A percentile compares a stretch with the other conserved stretches of the same genome.
These are phyloP conservation scores for Malus sylvestris DNA, from an alignment of 306 rosid species.

Conservation along the genomic window DNA sequence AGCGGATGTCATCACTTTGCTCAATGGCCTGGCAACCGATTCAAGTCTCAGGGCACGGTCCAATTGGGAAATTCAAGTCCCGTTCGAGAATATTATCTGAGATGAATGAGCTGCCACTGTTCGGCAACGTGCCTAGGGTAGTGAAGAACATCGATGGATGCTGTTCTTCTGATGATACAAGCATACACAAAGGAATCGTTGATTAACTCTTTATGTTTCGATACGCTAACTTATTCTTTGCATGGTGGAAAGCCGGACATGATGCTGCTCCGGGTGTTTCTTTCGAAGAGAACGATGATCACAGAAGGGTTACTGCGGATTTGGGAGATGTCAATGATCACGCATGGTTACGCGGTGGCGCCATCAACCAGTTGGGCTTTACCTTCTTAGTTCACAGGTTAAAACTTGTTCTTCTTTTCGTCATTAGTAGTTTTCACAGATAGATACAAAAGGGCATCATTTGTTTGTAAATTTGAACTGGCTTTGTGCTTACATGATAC, in stretches of 20 bases:
- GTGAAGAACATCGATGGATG: constrained; percentile 4
- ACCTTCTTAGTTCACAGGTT: constrained; percentile 9
- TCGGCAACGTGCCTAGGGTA: background rate
- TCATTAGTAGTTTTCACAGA: constrained; percentile 12
- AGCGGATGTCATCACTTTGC: constrained; percentile 45
- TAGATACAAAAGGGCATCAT: background rate
- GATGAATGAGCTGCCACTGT: background rate
- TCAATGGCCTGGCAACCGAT: constrained; percentile 42
- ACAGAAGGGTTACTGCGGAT: constrained; percentile 8
- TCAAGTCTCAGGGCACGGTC: constrained; percentile 24
- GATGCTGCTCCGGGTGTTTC: constrained; percentile 1
- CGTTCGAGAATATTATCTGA: constrained; percentile 35
- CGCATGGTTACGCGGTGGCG: background rate
- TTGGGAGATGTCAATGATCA: background rate
- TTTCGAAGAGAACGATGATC: constrained; percentile 2
- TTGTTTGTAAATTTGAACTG: constrained; percentile 21
- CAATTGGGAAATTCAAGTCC: constrained; percentile 22
- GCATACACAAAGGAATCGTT: background rate
- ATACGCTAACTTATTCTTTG: constrained; percentile 17
- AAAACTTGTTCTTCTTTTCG: background rate
- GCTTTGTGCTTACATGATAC: constrained; percentile 3
- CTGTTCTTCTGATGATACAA: background rate
- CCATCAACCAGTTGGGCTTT: constrained; percentile 2
- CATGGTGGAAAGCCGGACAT: constrained; percentile 8
- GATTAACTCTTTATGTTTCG: constrained; percentile 8